Conservation (phyloP, 169 alveolate genomes). For the Theileria annulata region DNA sequence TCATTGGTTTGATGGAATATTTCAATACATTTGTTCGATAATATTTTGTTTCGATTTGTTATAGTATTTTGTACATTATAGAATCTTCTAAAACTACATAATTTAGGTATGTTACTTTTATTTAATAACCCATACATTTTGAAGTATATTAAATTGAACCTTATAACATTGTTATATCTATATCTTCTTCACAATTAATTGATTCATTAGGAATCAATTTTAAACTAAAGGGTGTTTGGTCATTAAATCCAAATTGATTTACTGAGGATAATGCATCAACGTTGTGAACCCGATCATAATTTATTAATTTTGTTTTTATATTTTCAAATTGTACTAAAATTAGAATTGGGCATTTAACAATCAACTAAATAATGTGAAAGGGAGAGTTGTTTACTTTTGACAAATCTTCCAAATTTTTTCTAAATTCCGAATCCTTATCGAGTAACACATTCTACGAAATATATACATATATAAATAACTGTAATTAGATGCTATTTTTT, state of each 20-base stretch:
- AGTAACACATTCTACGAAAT: slow-evolving; percentile 2
- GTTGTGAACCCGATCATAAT: slow-evolving; percentile 10
- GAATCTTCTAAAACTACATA: not conserved
- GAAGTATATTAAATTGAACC: not conserved
- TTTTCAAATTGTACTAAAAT: slow-evolving; percentile 25
- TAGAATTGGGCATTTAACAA: slow-evolving; percentile 5
- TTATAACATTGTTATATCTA: not conserved
- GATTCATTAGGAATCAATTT: not conserved
- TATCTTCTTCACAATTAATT: not conserved
- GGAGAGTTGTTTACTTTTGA: slow-evolving; percentile 3
- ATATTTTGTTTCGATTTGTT: not conserved
- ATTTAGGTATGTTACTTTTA: not conserved
- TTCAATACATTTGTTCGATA: not conserved
- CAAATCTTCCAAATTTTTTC: slow-evolving; percentile 9
- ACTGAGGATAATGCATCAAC: not conserved
- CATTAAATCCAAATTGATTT: not conserved
- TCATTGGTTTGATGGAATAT: not conserved
- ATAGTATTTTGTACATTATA: not conserved
- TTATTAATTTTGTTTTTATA: slow-evolving; percentile 7
- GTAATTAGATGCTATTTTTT: not conserved
- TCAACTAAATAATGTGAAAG: slow-evolving; percentile 11
- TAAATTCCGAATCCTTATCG: slow-evolving; percentile 10
- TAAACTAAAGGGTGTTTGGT: not conserved
- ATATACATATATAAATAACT: not conserved
- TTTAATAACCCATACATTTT: not conserved